These are phyloP conservation scores for Limnanthes douglasii DNA, from an alignment of 345 rosid genomes.

Conservation along the genomic window DNA sequence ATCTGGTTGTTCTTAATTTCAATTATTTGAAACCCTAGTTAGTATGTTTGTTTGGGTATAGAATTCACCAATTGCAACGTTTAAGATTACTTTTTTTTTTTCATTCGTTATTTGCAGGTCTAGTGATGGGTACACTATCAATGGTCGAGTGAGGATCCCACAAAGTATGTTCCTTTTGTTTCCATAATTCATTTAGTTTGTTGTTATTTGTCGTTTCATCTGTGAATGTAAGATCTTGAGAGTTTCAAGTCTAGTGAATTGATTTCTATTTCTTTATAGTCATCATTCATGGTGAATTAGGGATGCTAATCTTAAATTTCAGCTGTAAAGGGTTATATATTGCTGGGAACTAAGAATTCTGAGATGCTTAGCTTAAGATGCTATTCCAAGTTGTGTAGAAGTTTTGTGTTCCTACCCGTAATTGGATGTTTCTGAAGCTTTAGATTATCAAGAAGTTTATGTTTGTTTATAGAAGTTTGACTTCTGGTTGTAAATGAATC, in stretches of 20 bases:
- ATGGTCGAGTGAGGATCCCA: slow-evolving; percentile 67
- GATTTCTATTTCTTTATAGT: background rate
- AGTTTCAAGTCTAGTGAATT: background rate
- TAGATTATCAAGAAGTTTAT: no score
- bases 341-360: no score
- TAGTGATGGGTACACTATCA: slow-evolving; percentile 51
- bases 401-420: no score
- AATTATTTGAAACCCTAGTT: no score
- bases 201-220: background rate
- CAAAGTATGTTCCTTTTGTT: slow-evolving; percentile 21
- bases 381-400: no score
- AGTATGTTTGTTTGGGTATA: background rate
- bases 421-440: no score
- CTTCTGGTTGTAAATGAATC: no score
- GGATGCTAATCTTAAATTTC: no score
- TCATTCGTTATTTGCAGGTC: slow-evolving; percentile 26
- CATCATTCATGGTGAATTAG: background rate
- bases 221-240: background rate
- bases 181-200: background rate
- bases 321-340: no score
- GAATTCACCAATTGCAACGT: background rate
- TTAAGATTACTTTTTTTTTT: background rate
- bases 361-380: no score
- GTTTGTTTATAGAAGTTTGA: no score
- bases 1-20: no score